Evolutionary conservation across 495 filamentous ascomycete genomes (phyloP).

Genomic region (Lasiosphaeris hirsuta): DNA sequence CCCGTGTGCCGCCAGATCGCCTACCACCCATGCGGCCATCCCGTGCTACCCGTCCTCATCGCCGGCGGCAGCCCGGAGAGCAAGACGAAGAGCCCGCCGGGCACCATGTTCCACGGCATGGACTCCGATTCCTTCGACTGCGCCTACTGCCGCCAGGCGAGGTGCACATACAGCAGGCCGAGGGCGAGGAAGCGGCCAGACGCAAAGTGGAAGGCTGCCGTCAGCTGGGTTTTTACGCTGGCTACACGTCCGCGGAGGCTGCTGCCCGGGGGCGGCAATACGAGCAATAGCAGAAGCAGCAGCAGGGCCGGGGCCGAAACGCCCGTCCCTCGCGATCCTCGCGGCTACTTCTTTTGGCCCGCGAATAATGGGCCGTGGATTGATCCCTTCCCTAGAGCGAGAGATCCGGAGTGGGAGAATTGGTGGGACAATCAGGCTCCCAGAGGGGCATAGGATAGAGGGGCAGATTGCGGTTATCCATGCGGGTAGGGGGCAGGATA

Average conservation of each 20-base stretch:
- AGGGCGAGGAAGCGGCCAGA: neutral
- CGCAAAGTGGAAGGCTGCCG: conserved; percentile 1
- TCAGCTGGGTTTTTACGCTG: conserved; percentile 6
- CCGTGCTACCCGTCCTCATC: conserved; percentile 29
- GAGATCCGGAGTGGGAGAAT: conserved; percentile 27
- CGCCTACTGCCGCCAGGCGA: conserved; percentile 10
- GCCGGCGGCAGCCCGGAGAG: neutral
- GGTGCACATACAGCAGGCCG: neutral
- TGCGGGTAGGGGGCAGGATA: neutral
- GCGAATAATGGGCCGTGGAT: conserved; percentile 17
- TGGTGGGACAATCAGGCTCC: conserved; percentile 28
- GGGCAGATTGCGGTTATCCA: neutral
- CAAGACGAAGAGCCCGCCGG: neutral
- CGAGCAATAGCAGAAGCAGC: too few species aligned
- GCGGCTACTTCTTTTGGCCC: neutral
- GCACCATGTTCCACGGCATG: neutral
- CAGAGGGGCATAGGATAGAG: conserved; percentile 8
- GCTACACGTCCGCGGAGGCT: neutral
- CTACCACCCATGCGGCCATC: conserved; percentile 41
- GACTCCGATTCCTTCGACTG: conserved; percentile 3
- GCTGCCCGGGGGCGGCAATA: neutral
- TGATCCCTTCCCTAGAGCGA: conserved; percentile 15
- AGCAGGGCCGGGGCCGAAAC: too few species aligned
- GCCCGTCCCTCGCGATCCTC: neutral
- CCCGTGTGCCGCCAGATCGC: conserved; percentile 39